phyloP scores from a whole-genome alignment of 2,329 filamentous ascomycete genomes.

The Aureobasidium leucospermi region DNA sequence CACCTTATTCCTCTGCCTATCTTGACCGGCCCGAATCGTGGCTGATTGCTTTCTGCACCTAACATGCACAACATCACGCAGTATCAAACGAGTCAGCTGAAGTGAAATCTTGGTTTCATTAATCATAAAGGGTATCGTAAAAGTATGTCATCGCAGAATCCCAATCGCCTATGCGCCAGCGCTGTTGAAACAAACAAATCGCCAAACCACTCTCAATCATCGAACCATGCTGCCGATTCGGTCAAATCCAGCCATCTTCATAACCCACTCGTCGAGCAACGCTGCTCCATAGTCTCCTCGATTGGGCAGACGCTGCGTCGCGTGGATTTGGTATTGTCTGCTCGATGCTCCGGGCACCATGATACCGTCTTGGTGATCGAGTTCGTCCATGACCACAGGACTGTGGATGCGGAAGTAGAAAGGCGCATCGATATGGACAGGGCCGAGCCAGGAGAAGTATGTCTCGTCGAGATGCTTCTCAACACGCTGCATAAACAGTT shows the following conservation, averaged over 20 bases:
- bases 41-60: not conserved
- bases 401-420: slow-evolving; percentile 75
- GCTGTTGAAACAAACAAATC: not conserved
- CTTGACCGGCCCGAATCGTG: not conserved
- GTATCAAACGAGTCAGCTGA: not conserved
- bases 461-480: slow-evolving; percentile 55
- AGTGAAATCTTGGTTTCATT: not conserved
- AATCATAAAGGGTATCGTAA: slow-evolving; percentile 12
- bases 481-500: slow-evolving; percentile 48
- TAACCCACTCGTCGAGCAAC: slow-evolving; percentile 12
- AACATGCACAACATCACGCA: slow-evolving; percentile 1
- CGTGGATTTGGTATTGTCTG: slow-evolving; percentile 75
- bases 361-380: slow-evolving; percentile 73
- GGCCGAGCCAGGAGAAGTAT: slow-evolving; percentile 72
- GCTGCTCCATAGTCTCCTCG: slow-evolving; percentile 64
- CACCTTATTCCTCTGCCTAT: not conserved
- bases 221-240: slow-evolving; percentile 11
- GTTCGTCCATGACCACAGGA: slow-evolving; percentile 64
- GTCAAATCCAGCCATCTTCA: slow-evolving; percentile 13
- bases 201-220: not conserved
- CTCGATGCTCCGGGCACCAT: slow-evolving; percentile 58
- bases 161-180: not conserved
- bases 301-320: slow-evolving; percentile 63
- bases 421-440: slow-evolving; percentile 55
- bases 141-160: not conserved